Evolutionary conservation across 495 filamentous ascomycete genomes (phyloP).

Genomic region (Tuber magnatum): DNA sequence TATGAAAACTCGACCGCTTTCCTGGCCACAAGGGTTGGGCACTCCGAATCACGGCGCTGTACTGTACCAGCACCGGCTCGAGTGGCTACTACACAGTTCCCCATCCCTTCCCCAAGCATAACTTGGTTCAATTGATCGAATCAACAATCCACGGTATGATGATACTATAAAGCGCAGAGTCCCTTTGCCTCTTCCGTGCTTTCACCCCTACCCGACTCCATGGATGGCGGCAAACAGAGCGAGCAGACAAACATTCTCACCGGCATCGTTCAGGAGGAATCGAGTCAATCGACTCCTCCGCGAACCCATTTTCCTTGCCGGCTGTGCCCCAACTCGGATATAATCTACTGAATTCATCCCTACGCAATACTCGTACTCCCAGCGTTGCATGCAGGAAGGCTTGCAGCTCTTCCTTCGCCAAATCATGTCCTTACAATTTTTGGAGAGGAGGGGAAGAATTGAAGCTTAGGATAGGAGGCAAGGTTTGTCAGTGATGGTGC

Average conservation of each 20-base stretch:
- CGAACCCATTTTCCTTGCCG: neutral
- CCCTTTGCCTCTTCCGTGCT: neutral
- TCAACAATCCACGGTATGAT: neutral
- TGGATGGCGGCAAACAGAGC: neutral
- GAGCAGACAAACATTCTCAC: neutral
- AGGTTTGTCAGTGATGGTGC: neutral
- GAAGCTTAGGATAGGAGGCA: neutral
- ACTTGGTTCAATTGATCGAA: neutral
- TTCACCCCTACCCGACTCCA: neutral
- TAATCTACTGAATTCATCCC: slow-evolving; percentile 1
- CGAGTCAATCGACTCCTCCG: neutral
- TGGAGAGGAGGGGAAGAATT: neutral
- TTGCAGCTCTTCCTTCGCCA: neutral
- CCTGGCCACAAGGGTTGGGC: neutral
- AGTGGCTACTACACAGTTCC: too few relatives aligned
- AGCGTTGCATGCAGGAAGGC: neutral
- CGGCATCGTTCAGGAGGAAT: neutral
- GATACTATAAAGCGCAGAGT: neutral
- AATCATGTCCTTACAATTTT: neutral
- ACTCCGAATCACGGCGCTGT: neutral
- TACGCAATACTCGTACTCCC: neutral
- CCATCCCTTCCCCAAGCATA: neutral
- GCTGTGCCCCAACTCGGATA: neutral
- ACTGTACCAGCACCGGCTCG: too few relatives aligned
- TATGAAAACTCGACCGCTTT: too few relatives aligned